These are phyloP conservation scores for Apiosordaria backusii DNA, from an alignment of 495 filamentous ascomycete genomes.

Conservation along the genomic window DNA sequence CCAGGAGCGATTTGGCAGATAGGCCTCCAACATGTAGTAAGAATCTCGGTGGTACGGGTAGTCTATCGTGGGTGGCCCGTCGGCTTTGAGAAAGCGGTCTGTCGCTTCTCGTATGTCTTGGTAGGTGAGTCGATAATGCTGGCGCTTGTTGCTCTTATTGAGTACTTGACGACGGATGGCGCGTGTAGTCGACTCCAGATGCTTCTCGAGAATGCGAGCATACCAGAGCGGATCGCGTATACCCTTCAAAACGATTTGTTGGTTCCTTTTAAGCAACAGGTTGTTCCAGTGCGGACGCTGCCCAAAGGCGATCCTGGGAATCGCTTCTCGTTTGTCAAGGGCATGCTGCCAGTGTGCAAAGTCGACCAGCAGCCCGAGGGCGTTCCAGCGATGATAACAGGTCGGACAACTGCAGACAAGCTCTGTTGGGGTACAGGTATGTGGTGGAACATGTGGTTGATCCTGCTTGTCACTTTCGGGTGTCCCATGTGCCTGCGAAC, in stretches of 20 bases:
- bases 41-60: slow-evolving; percentile 51
- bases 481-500: slow-evolving; percentile 15
- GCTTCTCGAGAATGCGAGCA: slow-evolving; percentile 47
- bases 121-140: slow-evolving; percentile 46
- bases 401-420: slow-evolving; percentile 51
- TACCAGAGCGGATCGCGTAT: slow-evolving; percentile 46
- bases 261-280: slow-evolving; percentile 37
- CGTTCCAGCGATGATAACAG: slow-evolving; percentile 52
- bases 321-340: slow-evolving; percentile 48
- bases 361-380: slow-evolving; percentile 49
- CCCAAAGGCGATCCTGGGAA: slow-evolving; percentile 49
- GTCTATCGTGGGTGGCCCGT: slow-evolving; percentile 46
- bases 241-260: slow-evolving; percentile 39
- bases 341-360: slow-evolving; percentile 52
- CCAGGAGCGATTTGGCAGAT: slow-evolving; percentile 48
- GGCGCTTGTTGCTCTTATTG: slow-evolving; percentile 45
- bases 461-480: slow-evolving; percentile 36
- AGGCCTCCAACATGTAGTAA: slow-evolving; percentile 54
- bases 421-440: slow-evolving; percentile 38
- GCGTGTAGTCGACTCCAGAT: slow-evolving; percentile 47
- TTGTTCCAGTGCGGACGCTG: slow-evolving; percentile 44
- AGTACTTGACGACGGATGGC: slow-evolving; percentile 48
- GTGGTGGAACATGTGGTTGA: slow-evolving; percentile 42
- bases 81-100: slow-evolving; percentile 45
- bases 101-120: slow-evolving; percentile 40